Conservation (phyloP, 1,139 yeast species). For the Geotrichum citri-aurantii region DNA sequence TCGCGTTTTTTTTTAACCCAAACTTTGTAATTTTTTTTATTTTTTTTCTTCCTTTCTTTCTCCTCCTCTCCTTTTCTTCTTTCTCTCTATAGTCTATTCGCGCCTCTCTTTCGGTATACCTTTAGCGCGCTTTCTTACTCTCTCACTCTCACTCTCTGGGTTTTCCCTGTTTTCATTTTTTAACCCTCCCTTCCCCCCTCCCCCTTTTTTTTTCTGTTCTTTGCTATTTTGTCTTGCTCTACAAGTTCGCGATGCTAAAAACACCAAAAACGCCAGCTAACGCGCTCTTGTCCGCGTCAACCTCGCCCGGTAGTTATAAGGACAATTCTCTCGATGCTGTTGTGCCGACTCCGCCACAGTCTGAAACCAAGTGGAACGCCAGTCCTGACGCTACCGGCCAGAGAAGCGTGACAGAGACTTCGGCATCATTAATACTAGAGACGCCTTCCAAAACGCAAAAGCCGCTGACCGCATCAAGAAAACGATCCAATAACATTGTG, state of each 20-base stretch:
- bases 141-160: neutral
- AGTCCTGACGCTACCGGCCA: neutral
- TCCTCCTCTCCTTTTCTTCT: neutral
- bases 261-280: conserved; percentile 11
- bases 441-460: neutral
- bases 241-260: neutral
- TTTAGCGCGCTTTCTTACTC: neutral
- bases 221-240: neutral
- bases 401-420: neutral
- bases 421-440: neutral
- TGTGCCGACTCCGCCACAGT: conserved; percentile 4
- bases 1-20: neutral
- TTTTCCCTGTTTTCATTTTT: neutral
- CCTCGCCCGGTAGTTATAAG: neutral
- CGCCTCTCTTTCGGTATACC: neutral
- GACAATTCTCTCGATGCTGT: neutral
- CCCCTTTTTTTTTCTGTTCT: neutral
- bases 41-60: neutral
- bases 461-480: neutral
- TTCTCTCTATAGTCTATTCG: neutral
- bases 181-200: neutral
- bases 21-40: neutral
- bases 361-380: neutral
- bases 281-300: neutral
- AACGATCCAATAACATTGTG: neutral